Evolutionary conservation across 139 green algal species (phyloP), one percentile per base, ranked within the genome.

Genomic region (Chlamydomonas asymmetrica): DNA sequence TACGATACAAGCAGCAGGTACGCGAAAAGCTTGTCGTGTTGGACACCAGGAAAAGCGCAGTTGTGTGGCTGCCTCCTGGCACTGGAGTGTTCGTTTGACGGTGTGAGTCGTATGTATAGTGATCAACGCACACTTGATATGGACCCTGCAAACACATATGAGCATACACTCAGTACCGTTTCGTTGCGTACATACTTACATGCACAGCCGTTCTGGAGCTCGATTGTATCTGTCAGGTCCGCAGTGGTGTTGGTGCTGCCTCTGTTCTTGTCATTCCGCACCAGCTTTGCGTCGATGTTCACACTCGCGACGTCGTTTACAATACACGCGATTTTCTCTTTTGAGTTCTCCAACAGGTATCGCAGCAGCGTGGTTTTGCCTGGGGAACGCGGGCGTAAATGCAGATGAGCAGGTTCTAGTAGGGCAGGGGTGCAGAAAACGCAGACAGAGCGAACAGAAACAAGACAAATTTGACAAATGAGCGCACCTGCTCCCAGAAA

Each of bases 241-340:
- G 75, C 69, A 1, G 71, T 85, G 0, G 73, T 75, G 73, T 81
- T 81, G 87, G 80, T 66, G 59, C 41, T 40, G 23, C 49, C 75
- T 45, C 71, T 48, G 50, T 82, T 86, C 57, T 79, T 76, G 45
- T 92, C 82, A 45, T 93, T 93, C 40, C 90, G 78, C 22, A 97
- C 89, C 0, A 98, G 90, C 79, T 98, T 98, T 45, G 94, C 93
- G 69, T 98, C 94, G 22, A 98, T 94, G 80, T 98, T 98, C 35
- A 98, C 85, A 5, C 54, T 74, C 13, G 94, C 92, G 8, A 98
- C 93, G 66, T 98, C 94, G 75, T 98, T 98, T 3, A 98, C 94
- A 50, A 98, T 93, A 79, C 93, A 97, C 0, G 91, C 94, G 38
- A 98, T 93, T 83, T 97, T 97, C 38, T 93, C 76, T 34, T 75